Evolutionary conservation across 768 basidiomycete genomes (phyloP), one percentile per base, ranked within the genome.

Genomic region (Xerocomus potaroensis): DNA sequence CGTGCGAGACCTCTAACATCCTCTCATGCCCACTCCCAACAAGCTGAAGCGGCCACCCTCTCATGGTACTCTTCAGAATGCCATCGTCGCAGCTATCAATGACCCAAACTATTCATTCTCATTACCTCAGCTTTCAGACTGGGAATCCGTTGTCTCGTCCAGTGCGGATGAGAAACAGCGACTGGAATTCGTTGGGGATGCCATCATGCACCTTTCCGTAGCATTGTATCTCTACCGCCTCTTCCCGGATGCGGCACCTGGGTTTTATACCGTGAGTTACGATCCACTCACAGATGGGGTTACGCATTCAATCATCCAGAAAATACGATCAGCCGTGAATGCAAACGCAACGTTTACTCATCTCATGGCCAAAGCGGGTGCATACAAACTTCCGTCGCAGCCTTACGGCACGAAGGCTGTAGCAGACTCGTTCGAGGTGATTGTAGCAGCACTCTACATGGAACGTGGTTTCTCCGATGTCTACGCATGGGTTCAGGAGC

Each of bases 101-200:
- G 63, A 65, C 32, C 60, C 62, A 22, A 46, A 19, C 24, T 60
- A 63, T 34, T 58, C 56, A 2, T 58, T 65, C 48, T 53, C 61
- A 18, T 45, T 63, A 15, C 63, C 63, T 32, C 47, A 47, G 18
- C 56, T 66, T 36, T 44, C 49, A 18, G 62, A 66, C 33, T 64
- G 64, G 62, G 62, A 66, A 21, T 56, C 61, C 8, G 5, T 65
- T 5, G 56, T 66, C 18, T 49, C 59, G 4, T 66, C 56, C 37
- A 58, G 52, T 12, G 40, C 32, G 14, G 47, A 48, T 22, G 65
- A 67, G 54, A 67, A 68, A 55, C 70, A 76, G 29, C 65, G 73
- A 22, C 47, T 75, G 37, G 76, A 77, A 54, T 76, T 74, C 54
- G 51, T 76, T 11, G 76, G 75, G 5, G 75, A 76, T 45, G 69